phyloP scores from a whole-genome alignment of 306 rosid genomes.

The Calophaca sinica region DNA sequence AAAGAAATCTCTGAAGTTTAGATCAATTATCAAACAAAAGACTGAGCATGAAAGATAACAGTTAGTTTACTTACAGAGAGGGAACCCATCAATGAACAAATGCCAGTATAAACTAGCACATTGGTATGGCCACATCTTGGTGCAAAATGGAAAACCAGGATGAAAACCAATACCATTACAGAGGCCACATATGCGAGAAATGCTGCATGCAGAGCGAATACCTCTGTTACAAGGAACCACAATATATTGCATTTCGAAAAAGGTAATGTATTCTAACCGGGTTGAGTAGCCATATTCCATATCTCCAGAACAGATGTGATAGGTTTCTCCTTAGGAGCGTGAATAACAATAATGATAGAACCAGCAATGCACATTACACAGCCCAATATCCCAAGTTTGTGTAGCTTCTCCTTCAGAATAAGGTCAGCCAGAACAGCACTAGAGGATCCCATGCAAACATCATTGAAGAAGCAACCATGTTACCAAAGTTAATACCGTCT shows the following conservation, averaged over 20 bases:
- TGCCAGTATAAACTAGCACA: constrained; percentile 78
- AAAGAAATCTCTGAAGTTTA: constrained; percentile 25
- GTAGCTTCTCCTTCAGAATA: constrained; percentile 80
- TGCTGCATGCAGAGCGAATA: constrained; percentile 56
- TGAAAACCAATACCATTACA: constrained; percentile 71
- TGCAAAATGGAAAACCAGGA: constrained; percentile 75
- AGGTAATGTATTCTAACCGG: constrained; percentile 58
- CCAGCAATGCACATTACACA: constrained; percentile 88
- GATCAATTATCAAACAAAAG: constrained; percentile 27
- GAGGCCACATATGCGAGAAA: constrained; percentile 77
- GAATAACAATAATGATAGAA: constrained; percentile 69
- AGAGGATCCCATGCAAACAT: constrained; percentile 36
- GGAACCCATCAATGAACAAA: constrained; percentile 94
- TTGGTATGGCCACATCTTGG: constrained; percentile 83
- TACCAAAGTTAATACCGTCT: not conserved
- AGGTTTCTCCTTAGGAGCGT: constrained; percentile 80
- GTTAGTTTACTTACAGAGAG: constrained; percentile 66
- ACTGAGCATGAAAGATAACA: constrained; percentile 11
- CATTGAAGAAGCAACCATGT: constrained; percentile 30
- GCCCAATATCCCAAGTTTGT: constrained; percentile 78
- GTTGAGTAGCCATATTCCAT: constrained; percentile 89
- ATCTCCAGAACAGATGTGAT: constrained; percentile 74
- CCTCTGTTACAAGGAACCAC: constrained; percentile 35
- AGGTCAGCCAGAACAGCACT: constrained; percentile 90
- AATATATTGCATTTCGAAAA: constrained; percentile 3